These are phyloP conservation scores for Dianthus caryophyllus DNA, from an alignment of 148 eudicot species.

Conservation along the genomic window DNA sequence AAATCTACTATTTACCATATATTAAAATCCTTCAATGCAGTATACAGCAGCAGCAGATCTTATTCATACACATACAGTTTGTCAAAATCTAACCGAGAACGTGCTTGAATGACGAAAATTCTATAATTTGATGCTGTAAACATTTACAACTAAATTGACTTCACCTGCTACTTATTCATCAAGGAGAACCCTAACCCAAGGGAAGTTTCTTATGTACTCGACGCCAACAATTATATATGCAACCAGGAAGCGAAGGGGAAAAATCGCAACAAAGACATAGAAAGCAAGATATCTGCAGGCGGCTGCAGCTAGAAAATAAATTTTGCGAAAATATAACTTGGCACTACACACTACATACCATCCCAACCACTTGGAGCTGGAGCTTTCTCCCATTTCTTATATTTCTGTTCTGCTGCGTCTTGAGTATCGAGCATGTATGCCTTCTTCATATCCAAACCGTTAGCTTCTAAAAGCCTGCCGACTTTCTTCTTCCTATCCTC, in stretches of 20 bases:
- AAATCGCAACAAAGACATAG: not conserved
- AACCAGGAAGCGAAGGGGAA: not conserved
- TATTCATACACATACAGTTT: not conserved
- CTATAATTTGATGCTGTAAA: not conserved
- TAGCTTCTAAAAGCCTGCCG: conserved; percentile 80
- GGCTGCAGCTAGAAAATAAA: not conserved
- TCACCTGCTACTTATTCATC: not conserved
- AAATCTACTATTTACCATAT: not conserved
- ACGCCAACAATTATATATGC: not conserved
- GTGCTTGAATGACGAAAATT: not conserved
- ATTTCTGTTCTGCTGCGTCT: conserved; percentile 77
- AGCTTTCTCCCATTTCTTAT: conserved; percentile 93
- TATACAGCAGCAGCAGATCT: not conserved
- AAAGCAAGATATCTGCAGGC: no score
- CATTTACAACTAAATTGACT: not conserved
- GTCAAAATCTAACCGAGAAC: not conserved
- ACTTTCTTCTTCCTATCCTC: conserved; percentile 97
- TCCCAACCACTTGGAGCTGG: conserved; percentile 98
- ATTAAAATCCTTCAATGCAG: not conserved
- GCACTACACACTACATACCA: conserved; percentile 42
- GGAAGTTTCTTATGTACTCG: not conserved
- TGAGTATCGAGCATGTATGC: conserved; percentile 95
- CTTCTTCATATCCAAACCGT: conserved; percentile 88
- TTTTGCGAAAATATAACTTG: no score
- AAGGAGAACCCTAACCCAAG: not conserved